phyloP scores from a whole-genome alignment of 306 rosid genomes.

The Cicer arietinum region DNA sequence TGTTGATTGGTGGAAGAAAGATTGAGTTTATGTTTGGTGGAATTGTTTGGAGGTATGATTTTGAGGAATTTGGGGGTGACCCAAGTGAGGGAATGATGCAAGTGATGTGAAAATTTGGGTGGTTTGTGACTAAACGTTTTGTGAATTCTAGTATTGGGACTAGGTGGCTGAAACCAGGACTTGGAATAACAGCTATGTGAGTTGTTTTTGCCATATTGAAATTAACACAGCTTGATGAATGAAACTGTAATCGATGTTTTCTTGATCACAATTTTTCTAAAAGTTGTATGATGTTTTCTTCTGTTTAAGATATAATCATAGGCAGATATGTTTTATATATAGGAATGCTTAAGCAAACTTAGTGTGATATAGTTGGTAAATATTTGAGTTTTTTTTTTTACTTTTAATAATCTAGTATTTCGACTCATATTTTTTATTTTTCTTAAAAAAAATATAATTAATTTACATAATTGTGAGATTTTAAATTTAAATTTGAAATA shows the following conservation, averaged over 20 bases:
- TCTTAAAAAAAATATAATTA: no score
- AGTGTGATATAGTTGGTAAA: no score
- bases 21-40: conserved; percentile 52
- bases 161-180: conserved; percentile 53
- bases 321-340: neutral
- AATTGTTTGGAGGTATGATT: conserved; percentile 48
- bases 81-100: conserved; percentile 57
- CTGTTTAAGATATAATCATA: neutral
- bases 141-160: conserved; percentile 51
- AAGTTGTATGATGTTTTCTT: neutral
- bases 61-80: conserved; percentile 39
- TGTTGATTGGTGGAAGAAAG: conserved; percentile 50
- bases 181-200: conserved; percentile 44
- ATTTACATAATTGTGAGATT: no score
- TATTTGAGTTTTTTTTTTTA: no score
- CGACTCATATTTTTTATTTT: no score
- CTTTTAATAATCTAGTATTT: no score
- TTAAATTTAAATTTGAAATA: no score
- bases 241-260: neutral
- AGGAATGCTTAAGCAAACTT: neutral
- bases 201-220: conserved; percentile 38
- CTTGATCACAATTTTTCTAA: no score
- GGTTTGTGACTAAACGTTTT: conserved; percentile 37
- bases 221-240: neutral
- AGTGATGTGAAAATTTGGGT: conserved; percentile 46